These are phyloP conservation scores for Corynascus novoguineensis DNA, from an alignment of 495 filamentous ascomycete genomes.

Conservation along the genomic window DNA sequence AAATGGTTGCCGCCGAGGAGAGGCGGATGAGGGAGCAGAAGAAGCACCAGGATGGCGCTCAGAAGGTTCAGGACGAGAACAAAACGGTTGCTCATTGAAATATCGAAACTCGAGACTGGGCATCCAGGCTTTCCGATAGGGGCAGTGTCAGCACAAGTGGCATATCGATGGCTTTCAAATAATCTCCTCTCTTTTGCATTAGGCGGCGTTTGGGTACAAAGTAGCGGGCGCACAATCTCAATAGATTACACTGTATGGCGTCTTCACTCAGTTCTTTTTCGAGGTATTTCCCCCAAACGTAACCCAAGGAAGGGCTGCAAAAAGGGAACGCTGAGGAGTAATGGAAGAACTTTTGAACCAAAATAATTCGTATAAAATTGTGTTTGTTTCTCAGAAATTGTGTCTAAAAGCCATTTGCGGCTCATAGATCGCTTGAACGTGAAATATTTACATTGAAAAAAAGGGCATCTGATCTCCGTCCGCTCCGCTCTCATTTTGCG, in stretches of 20 bases:
- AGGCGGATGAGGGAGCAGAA: constrained; percentile 55
- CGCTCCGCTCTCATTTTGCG: neutral
- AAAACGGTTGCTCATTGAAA: constrained; percentile 14
- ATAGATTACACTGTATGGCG: neutral
- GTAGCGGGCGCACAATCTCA: neutral
- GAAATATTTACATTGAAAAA: neutral
- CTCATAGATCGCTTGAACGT: constrained; percentile 15
- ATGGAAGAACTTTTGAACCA: too few species aligned
- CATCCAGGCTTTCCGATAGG: neutral
- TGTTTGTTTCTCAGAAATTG: neutral
- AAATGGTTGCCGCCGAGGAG: constrained; percentile 79
- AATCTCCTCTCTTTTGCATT: constrained; percentile 11
- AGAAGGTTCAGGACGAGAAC: neutral
- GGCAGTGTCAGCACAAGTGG: neutral
- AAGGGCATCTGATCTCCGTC: neutral
- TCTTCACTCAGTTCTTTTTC: neutral
- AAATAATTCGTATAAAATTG: neutral
- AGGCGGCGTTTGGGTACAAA: constrained; percentile 5
- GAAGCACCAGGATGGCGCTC: constrained; percentile 29
- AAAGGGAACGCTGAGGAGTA: too few species aligned
- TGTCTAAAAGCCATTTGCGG: constrained; percentile 12
- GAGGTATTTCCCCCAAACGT: too few species aligned
- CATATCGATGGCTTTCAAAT: neutral
- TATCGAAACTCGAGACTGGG: neutral
- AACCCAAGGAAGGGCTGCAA: too few species aligned